These are phyloP conservation scores for Chlorella sp. DNA, from an alignment of 139 green algal species.

Conservation along the genomic window DNA sequence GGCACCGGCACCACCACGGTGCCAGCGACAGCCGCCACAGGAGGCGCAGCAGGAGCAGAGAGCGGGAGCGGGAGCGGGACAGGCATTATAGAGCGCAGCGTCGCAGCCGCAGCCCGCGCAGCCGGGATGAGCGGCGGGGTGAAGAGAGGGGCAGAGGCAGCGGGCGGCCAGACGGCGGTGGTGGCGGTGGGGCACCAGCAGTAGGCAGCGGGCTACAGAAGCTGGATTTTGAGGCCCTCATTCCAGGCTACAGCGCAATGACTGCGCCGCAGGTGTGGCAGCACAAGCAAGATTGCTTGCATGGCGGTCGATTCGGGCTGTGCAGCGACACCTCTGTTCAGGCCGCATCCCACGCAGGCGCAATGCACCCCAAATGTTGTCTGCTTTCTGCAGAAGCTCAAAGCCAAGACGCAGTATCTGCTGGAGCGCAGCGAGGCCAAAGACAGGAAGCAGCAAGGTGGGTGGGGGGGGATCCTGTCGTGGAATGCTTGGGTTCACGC, in stretches of 20 bases:
- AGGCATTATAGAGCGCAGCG: background rate
- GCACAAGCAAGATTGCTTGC: too few relatives aligned
- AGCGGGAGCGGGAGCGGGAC: background rate
- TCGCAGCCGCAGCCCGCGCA: background rate
- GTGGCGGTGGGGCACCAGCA: background rate
- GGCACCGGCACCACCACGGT: background rate
- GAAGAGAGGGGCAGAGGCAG: too few relatives aligned
- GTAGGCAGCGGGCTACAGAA: slow-evolving; percentile 2
- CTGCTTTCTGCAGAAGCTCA: slow-evolving; percentile 2
- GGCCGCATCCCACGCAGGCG: too few relatives aligned
- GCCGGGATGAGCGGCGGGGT: too few relatives aligned
- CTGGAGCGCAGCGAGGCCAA: slow-evolving; percentile 8
- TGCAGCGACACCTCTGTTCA: too few relatives aligned
- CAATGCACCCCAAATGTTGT: background rate
- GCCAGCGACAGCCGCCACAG: background rate
- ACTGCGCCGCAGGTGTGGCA: background rate
- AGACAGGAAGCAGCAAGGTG: background rate
- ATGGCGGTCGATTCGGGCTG: too few relatives aligned
- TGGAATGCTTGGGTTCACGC: too few relatives aligned
- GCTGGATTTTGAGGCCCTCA: slow-evolving; percentile 9
- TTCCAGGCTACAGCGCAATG: slow-evolving; percentile 14
- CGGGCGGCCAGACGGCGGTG: background rate
- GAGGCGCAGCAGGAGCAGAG: slow-evolving; percentile 1
- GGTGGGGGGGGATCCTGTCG: background rate
- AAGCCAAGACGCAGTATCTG: slow-evolving; percentile 20